These are phyloP conservation scores for Helminthosporium solani DNA, from an alignment of 2,329 filamentous ascomycete species.

Conservation along the genomic window DNA sequence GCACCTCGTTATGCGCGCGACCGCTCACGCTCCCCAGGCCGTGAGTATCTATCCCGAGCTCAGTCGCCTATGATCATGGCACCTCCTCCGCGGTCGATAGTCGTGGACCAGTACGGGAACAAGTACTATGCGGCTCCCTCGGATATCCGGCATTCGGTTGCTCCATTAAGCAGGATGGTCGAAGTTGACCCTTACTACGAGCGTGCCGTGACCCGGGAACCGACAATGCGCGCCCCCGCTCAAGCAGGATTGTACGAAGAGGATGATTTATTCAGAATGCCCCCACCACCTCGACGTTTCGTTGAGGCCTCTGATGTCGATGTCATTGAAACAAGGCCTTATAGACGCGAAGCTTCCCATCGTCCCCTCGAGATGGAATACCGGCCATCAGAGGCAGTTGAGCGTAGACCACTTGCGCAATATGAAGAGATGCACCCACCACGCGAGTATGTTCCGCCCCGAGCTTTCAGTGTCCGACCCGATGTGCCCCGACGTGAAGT, in stretches of 20 bases:
- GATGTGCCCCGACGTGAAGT: conserved; percentile 39
- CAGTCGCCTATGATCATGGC: conserved; percentile 47
- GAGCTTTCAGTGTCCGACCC: conserved; percentile 44
- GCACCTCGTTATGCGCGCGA: conserved; percentile 44
- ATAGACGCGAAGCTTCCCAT: conserved; percentile 59
- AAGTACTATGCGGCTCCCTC: conserved; percentile 66
- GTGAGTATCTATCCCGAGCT: conserved; percentile 41
- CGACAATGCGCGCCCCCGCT: conserved; percentile 52
- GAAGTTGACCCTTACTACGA: conserved; percentile 67
- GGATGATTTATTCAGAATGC: conserved; percentile 41
- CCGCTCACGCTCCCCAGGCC: conserved; percentile 44
- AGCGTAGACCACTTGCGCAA: conserved; percentile 30
- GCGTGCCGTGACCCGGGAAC: conserved; percentile 55
- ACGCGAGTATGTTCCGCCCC: conserved; percentile 31
- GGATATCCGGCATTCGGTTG: conserved; percentile 56
- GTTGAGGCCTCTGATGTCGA: conserved; percentile 64
- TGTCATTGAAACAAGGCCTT: conserved; percentile 55
- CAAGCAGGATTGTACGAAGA: conserved; percentile 52
- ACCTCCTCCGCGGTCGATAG: conserved; percentile 62
- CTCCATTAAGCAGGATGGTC: conserved; percentile 49
- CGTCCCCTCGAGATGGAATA: conserved; percentile 47
- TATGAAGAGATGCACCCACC: conserved; percentile 43
- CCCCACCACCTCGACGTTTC: conserved; percentile 48
- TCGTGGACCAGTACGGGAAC: conserved; percentile 81
- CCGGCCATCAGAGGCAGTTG: conserved; percentile 24